A percentile compares a stretch with the other conserved stretches of the same genome.
These are phyloP conservation scores for Globisporangium recalcitrans DNA, from an alignment of 352 stramenopile species.

Conservation along the genomic window DNA sequence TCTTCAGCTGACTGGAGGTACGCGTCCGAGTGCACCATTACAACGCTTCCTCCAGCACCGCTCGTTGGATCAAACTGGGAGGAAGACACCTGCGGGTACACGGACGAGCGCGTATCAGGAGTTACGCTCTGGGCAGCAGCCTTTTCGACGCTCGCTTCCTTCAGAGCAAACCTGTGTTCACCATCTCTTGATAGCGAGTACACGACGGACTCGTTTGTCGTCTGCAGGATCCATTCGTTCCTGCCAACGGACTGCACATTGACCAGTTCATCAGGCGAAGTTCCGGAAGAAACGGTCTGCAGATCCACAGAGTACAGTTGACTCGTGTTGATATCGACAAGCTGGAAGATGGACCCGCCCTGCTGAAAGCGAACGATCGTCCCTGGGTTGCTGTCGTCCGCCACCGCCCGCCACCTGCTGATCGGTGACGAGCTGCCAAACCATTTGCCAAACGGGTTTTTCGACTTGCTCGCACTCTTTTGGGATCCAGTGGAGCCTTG, in stretches of 20 bases:
- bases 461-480: neutral
- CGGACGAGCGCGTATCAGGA: slow-evolving; percentile 26
- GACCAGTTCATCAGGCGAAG: slow-evolving; percentile 22
- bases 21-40: slow-evolving; percentile 43
- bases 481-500: neutral
- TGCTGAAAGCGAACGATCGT: slow-evolving; percentile 44
- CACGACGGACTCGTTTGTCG: slow-evolving; percentile 28
- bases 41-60: slow-evolving; percentile 1
- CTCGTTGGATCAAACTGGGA: neutral
- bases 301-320: slow-evolving; percentile 51
- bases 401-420: slow-evolving; percentile 16
- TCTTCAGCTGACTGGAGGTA: slow-evolving; percentile 34
- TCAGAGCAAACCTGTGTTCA: slow-evolving; percentile 27
- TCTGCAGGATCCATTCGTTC: slow-evolving; percentile 51
- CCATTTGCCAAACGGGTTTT: slow-evolving; percentile 41
- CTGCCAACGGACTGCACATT: slow-evolving; percentile 32
- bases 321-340: slow-evolving; percentile 38
- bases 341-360: slow-evolving; percentile 47
- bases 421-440: slow-evolving; percentile 26
- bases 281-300: neutral
- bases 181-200: slow-evolving; percentile 25
- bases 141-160: slow-evolving; percentile 18
- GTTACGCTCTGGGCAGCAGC: neutral
- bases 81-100: slow-evolving; percentile 18
- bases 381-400: slow-evolving; percentile 22